Conservation (phyloP, 2,329 filamentous ascomycete species). For the Sporothrix euskadiensis region DNA sequence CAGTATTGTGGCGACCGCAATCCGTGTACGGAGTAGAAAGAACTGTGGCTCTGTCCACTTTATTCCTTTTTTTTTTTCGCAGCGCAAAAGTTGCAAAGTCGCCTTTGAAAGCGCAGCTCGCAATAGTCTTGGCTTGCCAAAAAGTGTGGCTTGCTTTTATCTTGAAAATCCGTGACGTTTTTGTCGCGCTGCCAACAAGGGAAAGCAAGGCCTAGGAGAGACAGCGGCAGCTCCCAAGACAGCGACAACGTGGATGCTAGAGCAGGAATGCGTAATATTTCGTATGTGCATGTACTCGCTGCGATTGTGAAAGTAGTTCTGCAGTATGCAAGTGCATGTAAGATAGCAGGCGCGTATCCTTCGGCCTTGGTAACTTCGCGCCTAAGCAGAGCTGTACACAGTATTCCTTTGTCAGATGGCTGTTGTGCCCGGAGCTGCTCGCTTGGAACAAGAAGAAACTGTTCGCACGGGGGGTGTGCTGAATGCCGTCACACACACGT, state of each 20-base stretch:
- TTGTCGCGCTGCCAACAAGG: neutral
- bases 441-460: neutral
- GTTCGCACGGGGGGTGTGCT: neutral
- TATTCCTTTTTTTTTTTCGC: neutral
- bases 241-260: neutral
- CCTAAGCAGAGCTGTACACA: neutral
- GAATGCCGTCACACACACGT: neutral
- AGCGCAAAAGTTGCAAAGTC: slow-evolving; percentile 19
- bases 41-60: slow-evolving; percentile 18
- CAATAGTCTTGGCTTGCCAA: neutral
- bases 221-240: neutral
- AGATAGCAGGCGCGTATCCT: neutral
- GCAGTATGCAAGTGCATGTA: neutral
- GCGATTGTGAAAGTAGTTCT: neutral
- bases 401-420: neutral
- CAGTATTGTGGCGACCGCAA: slow-evolving; percentile 9
- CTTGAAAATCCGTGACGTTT: neutral
- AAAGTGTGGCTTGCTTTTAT: slow-evolving; percentile 8
- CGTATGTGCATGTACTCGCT: neutral
- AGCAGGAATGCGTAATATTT: neutral
- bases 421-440: too few species aligned
- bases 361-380: neutral
- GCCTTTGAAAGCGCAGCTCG: slow-evolving; percentile 4
- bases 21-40: too few species aligned
- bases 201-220: neutral